phyloP scores from a whole-genome alignment of 2,329 filamentous ascomycete genomes.

The Phaeomoniella chlamydospora region DNA sequence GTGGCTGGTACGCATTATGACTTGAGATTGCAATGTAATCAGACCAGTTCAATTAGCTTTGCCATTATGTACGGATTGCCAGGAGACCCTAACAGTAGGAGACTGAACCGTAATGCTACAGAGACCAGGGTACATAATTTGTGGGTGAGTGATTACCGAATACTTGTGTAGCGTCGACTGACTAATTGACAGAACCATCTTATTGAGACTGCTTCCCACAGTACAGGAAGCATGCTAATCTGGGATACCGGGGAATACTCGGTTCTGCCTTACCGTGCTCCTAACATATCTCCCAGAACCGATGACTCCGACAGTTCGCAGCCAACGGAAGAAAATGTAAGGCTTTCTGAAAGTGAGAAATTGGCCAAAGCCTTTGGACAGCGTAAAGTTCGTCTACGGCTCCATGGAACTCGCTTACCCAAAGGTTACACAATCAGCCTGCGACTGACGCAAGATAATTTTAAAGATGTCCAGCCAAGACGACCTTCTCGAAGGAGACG shows the following conservation, averaged over 20 bases:
- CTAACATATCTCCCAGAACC: slow-evolving; percentile 19
- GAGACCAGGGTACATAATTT: slow-evolving; percentile 49
- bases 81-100: slow-evolving; percentile 39
- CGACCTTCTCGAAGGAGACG: slow-evolving; percentile 10
- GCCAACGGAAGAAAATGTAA: slow-evolving; percentile 3
- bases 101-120: slow-evolving; percentile 43
- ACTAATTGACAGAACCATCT: slow-evolving; percentile 38
- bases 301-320: slow-evolving; percentile 14
- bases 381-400: slow-evolving; percentile 41
- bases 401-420: slow-evolving; percentile 41
- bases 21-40: slow-evolving; percentile 54
- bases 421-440: slow-evolving; percentile 37
- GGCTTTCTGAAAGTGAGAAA: slow-evolving; percentile 23
- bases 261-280: slow-evolving; percentile 30
- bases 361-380: slow-evolving; percentile 36
- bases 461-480: slow-evolving; percentile 17
- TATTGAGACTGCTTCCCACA: slow-evolving; percentile 39
- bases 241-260: slow-evolving; percentile 50
- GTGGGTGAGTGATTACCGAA: slow-evolving; percentile 31
- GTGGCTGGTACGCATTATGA: slow-evolving; percentile 56
- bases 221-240: slow-evolving; percentile 44
- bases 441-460: slow-evolving; percentile 34
- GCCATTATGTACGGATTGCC: slow-evolving; percentile 50
- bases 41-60: slow-evolving; percentile 49
- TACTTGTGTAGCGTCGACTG: background rate